Evolutionary conservation across 331 rosid species (phyloP).

Genomic region (Malus hybrid): DNA sequence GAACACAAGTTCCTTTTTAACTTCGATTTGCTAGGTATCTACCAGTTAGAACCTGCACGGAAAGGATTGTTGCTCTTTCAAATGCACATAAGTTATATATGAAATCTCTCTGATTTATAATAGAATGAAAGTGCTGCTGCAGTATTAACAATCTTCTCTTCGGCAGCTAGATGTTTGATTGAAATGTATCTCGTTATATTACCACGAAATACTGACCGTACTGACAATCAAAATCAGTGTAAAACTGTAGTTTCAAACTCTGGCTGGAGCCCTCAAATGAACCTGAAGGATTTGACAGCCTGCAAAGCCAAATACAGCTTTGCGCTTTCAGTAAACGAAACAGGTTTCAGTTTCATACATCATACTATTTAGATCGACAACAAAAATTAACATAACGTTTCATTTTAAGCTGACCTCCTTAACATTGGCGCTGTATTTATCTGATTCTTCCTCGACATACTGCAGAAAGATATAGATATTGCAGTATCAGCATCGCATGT

Average conservation of each 20-base stretch:
- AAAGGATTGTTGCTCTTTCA: background rate
- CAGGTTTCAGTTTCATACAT: background rate
- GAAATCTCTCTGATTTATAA: background rate
- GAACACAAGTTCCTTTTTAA: no score
- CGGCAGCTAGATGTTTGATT: background rate
- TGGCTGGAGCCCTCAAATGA: constrained; percentile 26
- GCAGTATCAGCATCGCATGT: background rate
- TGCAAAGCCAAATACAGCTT: constrained; percentile 37
- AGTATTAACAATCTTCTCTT: background rate
- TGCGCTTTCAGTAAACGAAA: background rate
- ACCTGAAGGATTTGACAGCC: constrained; percentile 69
- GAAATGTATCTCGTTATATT: background rate
- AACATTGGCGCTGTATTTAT: constrained; percentile 49
- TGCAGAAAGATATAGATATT: constrained; percentile 19
- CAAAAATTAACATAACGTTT: background rate
- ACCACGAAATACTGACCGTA: background rate
- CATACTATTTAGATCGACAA: background rate
- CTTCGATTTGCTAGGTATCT: background rate
- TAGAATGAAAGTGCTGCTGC: background rate
- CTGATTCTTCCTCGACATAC: constrained; percentile 64
- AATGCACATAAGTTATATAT: background rate
- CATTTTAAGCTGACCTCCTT: constrained; percentile 40
- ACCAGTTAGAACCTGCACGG: background rate
- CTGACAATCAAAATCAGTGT: background rate
- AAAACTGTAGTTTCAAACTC: background rate